Percentiles rank a stretch among this genome's conserved stretches.
phyloP scores from a whole-genome alignment of 2,329 filamentous ascomycete genomes.

The Fusarium clavum region DNA sequence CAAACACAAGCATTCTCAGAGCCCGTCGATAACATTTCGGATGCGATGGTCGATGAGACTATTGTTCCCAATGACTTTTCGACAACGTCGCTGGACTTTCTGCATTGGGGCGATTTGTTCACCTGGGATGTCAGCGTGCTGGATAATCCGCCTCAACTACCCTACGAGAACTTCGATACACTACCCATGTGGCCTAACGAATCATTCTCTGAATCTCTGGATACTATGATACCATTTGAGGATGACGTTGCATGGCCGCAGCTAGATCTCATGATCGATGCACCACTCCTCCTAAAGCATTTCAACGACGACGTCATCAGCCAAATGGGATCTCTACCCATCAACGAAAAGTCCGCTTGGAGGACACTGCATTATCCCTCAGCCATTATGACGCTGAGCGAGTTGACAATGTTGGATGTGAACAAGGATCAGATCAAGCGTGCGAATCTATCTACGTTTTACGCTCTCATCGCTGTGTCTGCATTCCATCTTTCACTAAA shows the following conservation, averaged over 20 bases:
- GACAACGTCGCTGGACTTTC: slow-evolving; percentile 18
- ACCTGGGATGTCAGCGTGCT: slow-evolving; percentile 40
- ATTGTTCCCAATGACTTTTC: not conserved
- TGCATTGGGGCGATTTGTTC: slow-evolving; percentile 40
- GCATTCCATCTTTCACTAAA: slow-evolving; percentile 34
- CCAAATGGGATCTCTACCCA: slow-evolving; percentile 40
- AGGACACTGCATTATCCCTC: slow-evolving; percentile 36
- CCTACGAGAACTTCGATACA: slow-evolving; percentile 12
- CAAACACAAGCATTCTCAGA: slow-evolving; percentile 17
- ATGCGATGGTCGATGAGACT: accelerated
- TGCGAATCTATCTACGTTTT: slow-evolving; percentile 34
- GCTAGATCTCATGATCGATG: slow-evolving; percentile 35
- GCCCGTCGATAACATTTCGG: not conserved
- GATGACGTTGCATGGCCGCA: slow-evolving; percentile 31
- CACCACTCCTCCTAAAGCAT: slow-evolving; percentile 29
- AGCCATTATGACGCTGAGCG: slow-evolving; percentile 38
- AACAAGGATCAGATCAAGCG: slow-evolving; percentile 34
- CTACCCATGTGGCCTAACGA: slow-evolving; percentile 24
- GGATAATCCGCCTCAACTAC: slow-evolving; percentile 28
- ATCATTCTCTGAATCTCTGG: slow-evolving; percentile 16
- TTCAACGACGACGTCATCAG: slow-evolving; percentile 42
- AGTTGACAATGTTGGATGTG: slow-evolving; percentile 33
- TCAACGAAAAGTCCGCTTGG: slow-evolving; percentile 42
- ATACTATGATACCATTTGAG: slow-evolving; percentile 10
- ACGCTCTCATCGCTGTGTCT: slow-evolving; percentile 37